A percentile compares a stretch with the other conserved stretches of the same genome.
Conservation (phyloP, 768 basidiomycete species). For the Termitomyces titanicus region DNA sequence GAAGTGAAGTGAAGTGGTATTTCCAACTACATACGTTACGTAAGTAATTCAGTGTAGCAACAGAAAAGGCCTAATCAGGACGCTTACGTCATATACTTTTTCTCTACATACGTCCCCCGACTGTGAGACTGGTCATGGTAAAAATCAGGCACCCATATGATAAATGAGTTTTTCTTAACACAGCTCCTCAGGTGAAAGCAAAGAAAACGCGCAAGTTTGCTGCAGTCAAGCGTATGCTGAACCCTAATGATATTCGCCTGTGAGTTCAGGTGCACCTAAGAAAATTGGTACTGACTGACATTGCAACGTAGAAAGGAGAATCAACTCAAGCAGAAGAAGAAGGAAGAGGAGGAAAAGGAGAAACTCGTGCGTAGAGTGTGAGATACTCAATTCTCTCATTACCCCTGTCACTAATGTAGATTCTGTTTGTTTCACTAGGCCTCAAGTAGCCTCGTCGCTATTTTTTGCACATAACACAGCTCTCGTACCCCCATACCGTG, state of each 20-base stretch:
- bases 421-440: constrained; percentile 36
- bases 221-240: constrained; percentile 87
- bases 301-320: constrained; percentile 79
- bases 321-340: constrained; percentile 84
- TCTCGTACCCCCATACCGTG: constrained; percentile 94
- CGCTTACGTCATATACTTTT: constrained; percentile 5
- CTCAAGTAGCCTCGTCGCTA: constrained; percentile 85
- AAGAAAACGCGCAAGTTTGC: constrained; percentile 97
- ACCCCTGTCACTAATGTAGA: background rate
- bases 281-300: constrained; percentile 7
- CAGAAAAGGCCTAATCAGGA: background rate
- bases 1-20: no score
- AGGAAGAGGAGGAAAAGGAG: constrained; percentile 75
- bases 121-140: background rate
- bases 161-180: background rate
- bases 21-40: no score
- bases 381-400: constrained; percentile 25
- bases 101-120: background rate
- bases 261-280: constrained; percentile 33
- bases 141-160: background rate
- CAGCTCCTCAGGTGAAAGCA: constrained; percentile 66
- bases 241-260: constrained; percentile 92
- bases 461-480: constrained; percentile 95
- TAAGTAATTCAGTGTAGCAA: no score
- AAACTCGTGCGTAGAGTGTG: constrained; percentile 79